Conservation (phyloP, 495 filamentous ascomycete species). For the Aspergillus sparsus region DNA sequence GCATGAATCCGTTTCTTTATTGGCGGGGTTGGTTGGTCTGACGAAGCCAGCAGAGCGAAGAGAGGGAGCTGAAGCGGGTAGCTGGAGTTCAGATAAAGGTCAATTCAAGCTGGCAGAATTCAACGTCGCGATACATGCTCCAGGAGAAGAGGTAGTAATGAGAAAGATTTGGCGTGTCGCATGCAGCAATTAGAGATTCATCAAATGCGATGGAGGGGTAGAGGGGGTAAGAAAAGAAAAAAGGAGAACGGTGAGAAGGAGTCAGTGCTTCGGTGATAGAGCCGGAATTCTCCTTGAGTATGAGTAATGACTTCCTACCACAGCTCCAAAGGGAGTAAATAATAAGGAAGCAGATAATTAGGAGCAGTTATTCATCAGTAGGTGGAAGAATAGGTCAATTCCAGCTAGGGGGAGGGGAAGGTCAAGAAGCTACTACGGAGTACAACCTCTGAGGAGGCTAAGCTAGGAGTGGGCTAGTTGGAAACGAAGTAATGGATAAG, state of each 20-base stretch:
- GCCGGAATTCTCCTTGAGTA: constrained; percentile 7
- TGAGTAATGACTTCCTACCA: constrained; percentile 12
- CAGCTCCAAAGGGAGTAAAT: constrained; percentile 19
- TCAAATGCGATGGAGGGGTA: constrained; percentile 11
- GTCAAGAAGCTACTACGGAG: constrained; percentile 14
- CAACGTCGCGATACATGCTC: constrained; percentile 23
- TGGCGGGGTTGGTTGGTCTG: constrained; percentile 24
- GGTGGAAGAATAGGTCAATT: constrained; percentile 12
- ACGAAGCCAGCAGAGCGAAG: constrained; percentile 13
- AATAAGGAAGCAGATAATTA: constrained; percentile 12
- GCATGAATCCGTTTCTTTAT: constrained; percentile 43
- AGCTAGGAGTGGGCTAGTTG: constrained; percentile 15
- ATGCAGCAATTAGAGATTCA: constrained; percentile 11
- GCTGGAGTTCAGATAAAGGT: constrained; percentile 12
- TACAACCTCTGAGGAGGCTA: constrained; percentile 11
- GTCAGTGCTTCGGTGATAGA: constrained; percentile 9
- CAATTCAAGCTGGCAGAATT: constrained; percentile 19
- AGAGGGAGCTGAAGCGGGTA: background rate
- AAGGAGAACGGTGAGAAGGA: background rate
- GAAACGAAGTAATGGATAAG: constrained; percentile 18
- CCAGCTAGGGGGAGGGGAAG: constrained; percentile 10
- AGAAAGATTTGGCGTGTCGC: constrained; percentile 2
- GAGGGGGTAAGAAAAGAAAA: constrained; percentile 4
- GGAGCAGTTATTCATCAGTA: constrained; percentile 16
- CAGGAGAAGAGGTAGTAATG: background rate